Conservation (phyloP, 768 basidiomycete species). For the Rhizopogon sp. region DNA sequence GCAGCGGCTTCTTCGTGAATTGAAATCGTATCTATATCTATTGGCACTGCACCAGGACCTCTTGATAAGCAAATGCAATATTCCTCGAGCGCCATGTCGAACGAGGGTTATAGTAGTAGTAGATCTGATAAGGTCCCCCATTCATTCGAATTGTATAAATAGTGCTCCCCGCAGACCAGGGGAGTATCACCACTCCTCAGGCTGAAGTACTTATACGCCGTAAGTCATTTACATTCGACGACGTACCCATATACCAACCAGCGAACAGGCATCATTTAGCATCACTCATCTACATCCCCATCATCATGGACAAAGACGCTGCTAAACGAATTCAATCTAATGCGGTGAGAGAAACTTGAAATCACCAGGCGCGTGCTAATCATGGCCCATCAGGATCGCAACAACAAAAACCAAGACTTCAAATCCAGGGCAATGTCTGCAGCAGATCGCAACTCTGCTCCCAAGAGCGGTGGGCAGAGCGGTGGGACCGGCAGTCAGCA, state of each 20-base stretch:
- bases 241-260: neutral
- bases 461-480: neutral
- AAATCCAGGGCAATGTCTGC: neutral
- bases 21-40: too few species aligned
- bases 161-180: neutral
- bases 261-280: neutral
- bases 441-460: neutral
- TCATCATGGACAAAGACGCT: neutral
- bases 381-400: neutral
- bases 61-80: too few species aligned
- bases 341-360: neutral
- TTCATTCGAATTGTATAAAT: neutral
- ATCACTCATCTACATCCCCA: neutral
- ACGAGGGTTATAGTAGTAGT: too few species aligned
- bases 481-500: too few species aligned
- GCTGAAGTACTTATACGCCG: neutral
- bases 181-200: neutral
- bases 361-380: too few species aligned
- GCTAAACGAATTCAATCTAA: neutral
- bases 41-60: too few species aligned
- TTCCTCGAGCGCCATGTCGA: too few species aligned
- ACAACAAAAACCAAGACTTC: neutral
- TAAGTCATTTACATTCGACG: neutral
- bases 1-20: too few species aligned
- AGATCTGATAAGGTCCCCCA: neutral